phyloP scores from a whole-genome alignment of 2,329 filamentous ascomycete genomes.

The Aspergillus pseudonomiae region DNA sequence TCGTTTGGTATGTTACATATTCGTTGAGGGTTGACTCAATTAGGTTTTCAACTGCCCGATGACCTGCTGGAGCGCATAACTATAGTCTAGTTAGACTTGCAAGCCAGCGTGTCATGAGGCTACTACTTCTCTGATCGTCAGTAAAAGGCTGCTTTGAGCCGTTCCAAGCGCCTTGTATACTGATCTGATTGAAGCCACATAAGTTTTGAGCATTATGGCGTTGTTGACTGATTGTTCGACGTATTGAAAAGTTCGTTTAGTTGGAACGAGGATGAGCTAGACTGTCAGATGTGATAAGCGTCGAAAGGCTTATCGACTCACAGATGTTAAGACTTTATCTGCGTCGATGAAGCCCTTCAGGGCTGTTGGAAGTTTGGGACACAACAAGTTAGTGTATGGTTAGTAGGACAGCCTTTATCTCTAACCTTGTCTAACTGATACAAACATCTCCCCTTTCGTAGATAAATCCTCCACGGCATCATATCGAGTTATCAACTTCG shows the following conservation, averaged over 20 bases:
- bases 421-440: constrained; percentile 69
- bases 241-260: constrained; percentile 65
- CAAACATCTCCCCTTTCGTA: constrained; percentile 82
- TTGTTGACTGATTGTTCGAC: constrained; percentile 84
- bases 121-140: constrained; percentile 64
- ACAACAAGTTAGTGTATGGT: neutral
- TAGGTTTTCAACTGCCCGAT: constrained; percentile 62
- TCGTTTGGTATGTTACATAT: constrained; percentile 75
- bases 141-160: constrained; percentile 65
- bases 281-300: constrained; percentile 17
- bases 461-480: constrained; percentile 83
- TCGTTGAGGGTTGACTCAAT: constrained; percentile 76
- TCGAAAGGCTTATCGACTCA: constrained; percentile 37
- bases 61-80: constrained; percentile 67
- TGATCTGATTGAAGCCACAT: constrained; percentile 68
- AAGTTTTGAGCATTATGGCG: constrained; percentile 83
- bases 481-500: constrained; percentile 71
- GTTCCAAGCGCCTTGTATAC: constrained; percentile 70
- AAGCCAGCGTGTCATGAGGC: neutral
- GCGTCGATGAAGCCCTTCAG: constrained; percentile 76
- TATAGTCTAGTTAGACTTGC: constrained; percentile 27
- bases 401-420: neutral
- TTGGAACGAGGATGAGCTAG: constrained; percentile 76
- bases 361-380: constrained; percentile 47
- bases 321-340: constrained; percentile 77